Evolutionary conservation across 805 yeast species (phyloP), one percentile per base, ranked within the genome.

Genomic region (Helenozyma baotianmanensis): DNA sequence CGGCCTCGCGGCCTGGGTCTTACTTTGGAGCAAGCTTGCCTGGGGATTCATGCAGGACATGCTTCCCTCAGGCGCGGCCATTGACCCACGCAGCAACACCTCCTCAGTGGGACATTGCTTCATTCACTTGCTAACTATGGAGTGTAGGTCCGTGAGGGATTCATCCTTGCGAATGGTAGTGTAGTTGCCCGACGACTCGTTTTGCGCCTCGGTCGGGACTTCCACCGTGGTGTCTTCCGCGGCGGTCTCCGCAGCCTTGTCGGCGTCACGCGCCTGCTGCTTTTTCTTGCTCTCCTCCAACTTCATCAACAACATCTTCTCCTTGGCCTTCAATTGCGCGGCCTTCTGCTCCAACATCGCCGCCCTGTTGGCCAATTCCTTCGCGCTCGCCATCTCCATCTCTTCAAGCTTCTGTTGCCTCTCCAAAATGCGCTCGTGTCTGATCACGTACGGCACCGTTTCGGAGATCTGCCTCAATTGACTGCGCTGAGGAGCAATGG

Each of bases 361-460:
- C n/a, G 89, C 90, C 44, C 89, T 68, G 39, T 67, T 66, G 18
- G 86, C 77, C 48, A 84, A 64, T 48, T 82, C 90, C 50, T 71
- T 72, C 1, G 90, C 92, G 33, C 84, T 76, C 42, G 80, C 81
- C 50, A 80, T 80, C 54, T 84, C 94, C 60, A 84, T 60, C 47
- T 83, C 87, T 53, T 83, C 89, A 31, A 84, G 62, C 59, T 80
- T 83, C 37, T 79, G 85, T 51, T 84, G 89, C 56, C 84, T 79
- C 32, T 82, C 80, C 43, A 78, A 60, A 36, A 83, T 72, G 36
- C 82, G 72, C 56, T 84, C 90, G 55, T 83, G 90, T 53, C 85
- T 74, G 41, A 84, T 62, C 21, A 82, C 81, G 47, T 84, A 84
- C n/a, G 94, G 94, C 15, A 84, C 85, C 1, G 92, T 84, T 51